Conservation (phyloP, 2,329 filamentous ascomycete species). For the Alternaria consortialis region DNA sequence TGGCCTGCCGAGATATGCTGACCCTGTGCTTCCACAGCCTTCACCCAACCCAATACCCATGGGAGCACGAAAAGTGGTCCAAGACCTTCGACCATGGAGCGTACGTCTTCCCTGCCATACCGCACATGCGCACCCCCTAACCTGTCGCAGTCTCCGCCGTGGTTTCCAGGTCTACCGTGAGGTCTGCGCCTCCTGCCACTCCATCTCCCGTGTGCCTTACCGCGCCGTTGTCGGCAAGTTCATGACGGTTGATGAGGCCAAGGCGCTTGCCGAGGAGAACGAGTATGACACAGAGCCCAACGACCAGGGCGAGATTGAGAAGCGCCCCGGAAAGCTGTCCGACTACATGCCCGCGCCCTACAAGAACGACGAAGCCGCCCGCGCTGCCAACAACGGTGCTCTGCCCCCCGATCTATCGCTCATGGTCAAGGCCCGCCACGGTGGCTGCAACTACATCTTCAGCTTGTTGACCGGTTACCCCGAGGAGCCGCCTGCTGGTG, state of each 20-base stretch:
- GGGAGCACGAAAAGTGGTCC: constrained; percentile 89
- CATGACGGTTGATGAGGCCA: constrained; percentile 97
- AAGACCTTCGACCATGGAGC: constrained; percentile 98
- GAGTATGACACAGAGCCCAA: constrained; percentile 99
- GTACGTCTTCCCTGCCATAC: constrained; percentile 66
- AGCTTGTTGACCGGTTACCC: constrained; percentile 95
- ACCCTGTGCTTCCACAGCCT: constrained; percentile 67
- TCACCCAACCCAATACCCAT: constrained; percentile 90
- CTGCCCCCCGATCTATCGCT: constrained; percentile 96
- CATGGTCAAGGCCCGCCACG: constrained; percentile 97
- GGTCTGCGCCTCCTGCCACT: constrained; percentile 98
- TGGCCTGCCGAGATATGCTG: constrained; percentile 41
- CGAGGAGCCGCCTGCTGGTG: constrained; percentile 92
- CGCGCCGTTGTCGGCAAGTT: constrained; percentile 87
- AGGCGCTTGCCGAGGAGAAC: constrained; percentile 95
- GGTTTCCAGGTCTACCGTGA: constrained; percentile 99
- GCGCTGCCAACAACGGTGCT: constrained; percentile 97
- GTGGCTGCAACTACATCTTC: constrained; percentile 99
- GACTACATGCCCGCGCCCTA: constrained; percentile 96
- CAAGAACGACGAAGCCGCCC: constrained; percentile 98
- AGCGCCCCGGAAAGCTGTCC: constrained; percentile 97
- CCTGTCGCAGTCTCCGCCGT: constrained; percentile 78
- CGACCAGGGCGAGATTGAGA: constrained; percentile 96
- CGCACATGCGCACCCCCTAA: constrained; percentile 9
- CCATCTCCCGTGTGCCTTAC: constrained; percentile 92